phyloP scores from a whole-genome alignment of 2,329 filamentous ascomycete species.

The Penicillium sp. region DNA sequence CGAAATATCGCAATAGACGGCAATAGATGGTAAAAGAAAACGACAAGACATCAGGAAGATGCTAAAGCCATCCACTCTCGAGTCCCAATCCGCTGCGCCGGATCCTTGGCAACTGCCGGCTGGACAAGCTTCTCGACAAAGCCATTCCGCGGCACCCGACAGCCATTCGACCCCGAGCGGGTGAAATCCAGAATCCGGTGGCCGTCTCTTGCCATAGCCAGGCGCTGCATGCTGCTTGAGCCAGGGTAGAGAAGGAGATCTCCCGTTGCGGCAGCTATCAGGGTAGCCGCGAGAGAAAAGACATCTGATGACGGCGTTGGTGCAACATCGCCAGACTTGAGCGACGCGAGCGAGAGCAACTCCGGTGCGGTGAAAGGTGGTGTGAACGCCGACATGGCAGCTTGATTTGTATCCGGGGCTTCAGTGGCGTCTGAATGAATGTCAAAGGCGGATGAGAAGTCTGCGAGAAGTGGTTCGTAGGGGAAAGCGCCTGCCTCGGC shows the following conservation, averaged over 20 bases:
- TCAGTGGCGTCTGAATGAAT: slow-evolving; percentile 12
- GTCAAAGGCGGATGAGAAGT: slow-evolving; percentile 47
- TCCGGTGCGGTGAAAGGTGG: slow-evolving; percentile 50
- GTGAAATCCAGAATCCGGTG: slow-evolving; percentile 46
- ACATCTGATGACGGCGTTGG: slow-evolving; percentile 47
- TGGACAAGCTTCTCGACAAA: slow-evolving; percentile 42
- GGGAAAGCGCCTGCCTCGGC: slow-evolving; percentile 28
- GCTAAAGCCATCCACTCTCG: slow-evolving; percentile 34
- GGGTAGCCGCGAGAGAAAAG: slow-evolving; percentile 49
- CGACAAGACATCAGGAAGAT: slow-evolving; percentile 5
- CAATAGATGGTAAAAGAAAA: not conserved
- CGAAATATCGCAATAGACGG: not conserved
- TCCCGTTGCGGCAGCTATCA: slow-evolving; percentile 48
- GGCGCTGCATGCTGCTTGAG: slow-evolving; percentile 40
- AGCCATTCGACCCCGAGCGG: slow-evolving; percentile 38
- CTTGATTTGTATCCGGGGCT: slow-evolving; percentile 16
- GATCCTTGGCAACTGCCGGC: slow-evolving; percentile 43
- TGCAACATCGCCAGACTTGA: slow-evolving; percentile 35
- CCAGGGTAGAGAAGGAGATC: slow-evolving; percentile 47
- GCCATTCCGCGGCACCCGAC: slow-evolving; percentile 43
- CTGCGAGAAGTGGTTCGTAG: slow-evolving; percentile 45
- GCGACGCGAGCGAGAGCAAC: slow-evolving; percentile 39
- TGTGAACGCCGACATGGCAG: slow-evolving; percentile 43
- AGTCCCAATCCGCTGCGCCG: slow-evolving; percentile 33
- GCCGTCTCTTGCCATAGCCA: slow-evolving; percentile 48